These are phyloP conservation scores for Plantago ovata DNA, from an alignment of 257 asterid genomes.

Conservation along the genomic window DNA sequence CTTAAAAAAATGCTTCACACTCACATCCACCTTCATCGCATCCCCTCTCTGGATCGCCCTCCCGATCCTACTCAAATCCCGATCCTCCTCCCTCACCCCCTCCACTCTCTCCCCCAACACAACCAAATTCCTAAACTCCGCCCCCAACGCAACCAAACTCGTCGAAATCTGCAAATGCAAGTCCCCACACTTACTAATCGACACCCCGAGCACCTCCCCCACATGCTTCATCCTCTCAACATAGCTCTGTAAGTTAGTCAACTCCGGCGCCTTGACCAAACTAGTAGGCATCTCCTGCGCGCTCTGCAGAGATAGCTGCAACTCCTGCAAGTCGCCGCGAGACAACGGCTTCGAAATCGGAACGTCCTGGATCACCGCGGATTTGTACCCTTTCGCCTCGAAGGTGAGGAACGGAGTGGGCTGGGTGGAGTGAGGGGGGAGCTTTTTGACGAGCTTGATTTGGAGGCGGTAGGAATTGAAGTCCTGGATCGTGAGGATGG, in stretches of 20 bases:
- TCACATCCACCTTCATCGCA: constrained; percentile 77
- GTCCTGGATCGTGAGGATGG: constrained; percentile 61
- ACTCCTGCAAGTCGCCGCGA: constrained; percentile 63
- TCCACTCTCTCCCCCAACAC: constrained; percentile 73
- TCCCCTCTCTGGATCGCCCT: constrained; percentile 72
- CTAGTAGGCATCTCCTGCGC: constrained; percentile 72
- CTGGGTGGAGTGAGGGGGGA: constrained; percentile 66
- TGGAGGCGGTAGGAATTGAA: constrained; percentile 42
- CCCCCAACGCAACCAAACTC: constrained; percentile 58
- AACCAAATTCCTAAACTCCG: constrained; percentile 64
- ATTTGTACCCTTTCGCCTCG: constrained; percentile 70
- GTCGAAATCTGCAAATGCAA: constrained; percentile 77
- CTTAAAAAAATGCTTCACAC: constrained; percentile 83
- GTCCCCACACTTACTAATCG: constrained; percentile 74
- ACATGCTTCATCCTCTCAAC: constrained; percentile 83
- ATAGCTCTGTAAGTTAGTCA: constrained; percentile 51
- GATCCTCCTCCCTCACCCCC: constrained; percentile 35
- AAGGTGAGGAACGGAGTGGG: constrained; percentile 71
- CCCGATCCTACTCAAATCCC: constrained; percentile 39
- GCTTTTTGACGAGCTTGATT: constrained; percentile 73
- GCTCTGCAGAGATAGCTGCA: constrained; percentile 57
- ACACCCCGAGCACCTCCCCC: constrained; percentile 76
- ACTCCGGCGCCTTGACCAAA: constrained; percentile 59
- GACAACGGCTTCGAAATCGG: constrained; percentile 86
- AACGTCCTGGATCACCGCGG: constrained; percentile 94